phyloP scores from a whole-genome alignment of 1,284 basidiomycete species.

The Marasmius oreades region DNA sequence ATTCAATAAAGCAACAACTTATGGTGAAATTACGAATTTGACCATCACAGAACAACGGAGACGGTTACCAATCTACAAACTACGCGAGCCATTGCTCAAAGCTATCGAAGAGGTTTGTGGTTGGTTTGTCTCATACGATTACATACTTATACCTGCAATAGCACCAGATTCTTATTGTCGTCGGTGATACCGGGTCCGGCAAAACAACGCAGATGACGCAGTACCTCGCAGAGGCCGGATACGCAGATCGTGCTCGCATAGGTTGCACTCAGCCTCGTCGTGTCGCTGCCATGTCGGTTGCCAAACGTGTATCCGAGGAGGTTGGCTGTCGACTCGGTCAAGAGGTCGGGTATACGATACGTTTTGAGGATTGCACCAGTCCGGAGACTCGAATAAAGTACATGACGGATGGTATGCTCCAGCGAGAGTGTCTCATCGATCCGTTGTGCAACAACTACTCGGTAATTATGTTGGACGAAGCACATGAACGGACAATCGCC shows the following conservation, averaged over 20 bases:
- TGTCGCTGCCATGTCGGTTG: conserved; percentile 99
- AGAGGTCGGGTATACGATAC: conserved; percentile 98
- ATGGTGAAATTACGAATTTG: conserved; percentile 86
- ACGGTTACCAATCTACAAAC: conserved; percentile 92
- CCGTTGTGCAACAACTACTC: conserved; percentile 91
- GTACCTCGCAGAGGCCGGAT: conserved; percentile 87
- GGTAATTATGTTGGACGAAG: conserved; percentile 98
- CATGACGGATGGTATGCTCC: conserved; percentile 99
- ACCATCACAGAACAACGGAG: conserved; percentile 94
- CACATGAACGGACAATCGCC: conserved; percentile 96
- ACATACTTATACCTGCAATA: conserved; percentile 34
- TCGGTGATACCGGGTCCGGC: conserved; percentile 92
- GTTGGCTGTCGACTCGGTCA: conserved; percentile 95
- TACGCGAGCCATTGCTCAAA: conserved; percentile 88
- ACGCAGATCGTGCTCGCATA: conserved; percentile 84
- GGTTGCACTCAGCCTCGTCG: conserved; percentile 98
- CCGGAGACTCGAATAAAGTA: conserved; percentile 99
- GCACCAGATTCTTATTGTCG: conserved; percentile 95
- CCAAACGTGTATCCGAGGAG: conserved; percentile 97
- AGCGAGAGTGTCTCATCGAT: conserved; percentile 95
- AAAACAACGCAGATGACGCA: conserved; percentile 96
- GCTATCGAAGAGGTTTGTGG: conserved; percentile 82
- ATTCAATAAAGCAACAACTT: conserved; percentile 97
- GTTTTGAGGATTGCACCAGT: conserved; percentile 98
- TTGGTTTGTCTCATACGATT: conserved; percentile 3